Conservation (phyloP, 352 stramenopile species). For the Globisporangium spiculum region DNA sequence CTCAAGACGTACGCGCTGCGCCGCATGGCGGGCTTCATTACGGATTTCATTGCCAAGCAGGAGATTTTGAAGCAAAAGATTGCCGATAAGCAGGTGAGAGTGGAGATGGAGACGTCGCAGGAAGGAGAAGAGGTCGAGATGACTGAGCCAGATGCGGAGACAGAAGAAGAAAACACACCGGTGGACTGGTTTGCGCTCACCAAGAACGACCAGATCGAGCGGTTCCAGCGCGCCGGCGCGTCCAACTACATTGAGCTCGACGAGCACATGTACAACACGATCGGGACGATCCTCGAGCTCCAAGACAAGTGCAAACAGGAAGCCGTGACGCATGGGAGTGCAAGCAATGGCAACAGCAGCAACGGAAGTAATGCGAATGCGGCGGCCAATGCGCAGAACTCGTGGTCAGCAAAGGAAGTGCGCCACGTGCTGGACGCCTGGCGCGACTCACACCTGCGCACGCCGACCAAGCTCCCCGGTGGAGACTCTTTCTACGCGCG, state of each 20-base stretch:
- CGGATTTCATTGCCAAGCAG: slow-evolving; percentile 8
- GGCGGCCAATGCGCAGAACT: neutral
- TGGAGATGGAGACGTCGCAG: neutral
- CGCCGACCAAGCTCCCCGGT: slow-evolving; percentile 8
- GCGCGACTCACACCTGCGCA: slow-evolving; percentile 11
- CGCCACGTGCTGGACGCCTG: slow-evolving; percentile 11
- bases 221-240: slow-evolving; percentile 13
- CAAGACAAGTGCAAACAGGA: slow-evolving; percentile 17
- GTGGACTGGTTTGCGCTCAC: slow-evolving; percentile 16
- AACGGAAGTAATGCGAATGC: neutral
- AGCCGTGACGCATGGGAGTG: neutral
- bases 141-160: neutral
- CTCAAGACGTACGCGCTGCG: slow-evolving; percentile 17
- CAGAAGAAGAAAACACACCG: slow-evolving; percentile 4
- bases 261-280: slow-evolving; percentile 17
- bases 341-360: neutral
- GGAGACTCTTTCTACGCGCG: slow-evolving; percentile 16
- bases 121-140: neutral
- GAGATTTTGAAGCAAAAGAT: neutral
- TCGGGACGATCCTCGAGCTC: slow-evolving; percentile 13
- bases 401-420: slow-evolving; percentile 6
- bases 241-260: slow-evolving; percentile 19
- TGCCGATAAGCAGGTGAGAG: neutral
- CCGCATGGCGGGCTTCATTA: slow-evolving; percentile 16
- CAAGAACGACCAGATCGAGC: slow-evolving; percentile 15